These are phyloP conservation scores for Rhododendron kiyosumense DNA, from an alignment of 148 eudicot species.

Conservation along the genomic window DNA sequence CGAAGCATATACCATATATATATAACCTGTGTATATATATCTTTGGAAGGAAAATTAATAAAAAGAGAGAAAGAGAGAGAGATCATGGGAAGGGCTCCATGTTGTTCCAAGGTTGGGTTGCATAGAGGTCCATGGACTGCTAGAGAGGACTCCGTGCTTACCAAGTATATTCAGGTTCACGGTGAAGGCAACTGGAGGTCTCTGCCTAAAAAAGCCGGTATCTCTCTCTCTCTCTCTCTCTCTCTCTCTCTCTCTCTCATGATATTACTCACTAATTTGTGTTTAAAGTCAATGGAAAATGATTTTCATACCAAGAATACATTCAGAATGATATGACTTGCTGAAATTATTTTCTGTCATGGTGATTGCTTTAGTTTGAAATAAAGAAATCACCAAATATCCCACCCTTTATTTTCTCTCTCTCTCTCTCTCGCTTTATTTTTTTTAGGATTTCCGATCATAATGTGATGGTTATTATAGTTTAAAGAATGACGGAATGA, in stretches of 20 bases:
- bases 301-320: not conserved
- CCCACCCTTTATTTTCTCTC: not conserved
- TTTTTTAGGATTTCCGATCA: not conserved
- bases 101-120: slow-evolving; percentile 58
- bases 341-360: not conserved
- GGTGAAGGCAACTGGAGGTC: slow-evolving; percentile 76
- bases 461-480: not conserved
- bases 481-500: not conserved
- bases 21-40: not conserved
- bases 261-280: not conserved
- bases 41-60: not conserved
- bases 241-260: not conserved
- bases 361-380: not conserved
- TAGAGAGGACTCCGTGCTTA: slow-evolving; percentile 49
- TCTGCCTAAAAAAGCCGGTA: slow-evolving; percentile 58
- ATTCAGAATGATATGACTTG: not conserved
- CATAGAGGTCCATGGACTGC: slow-evolving; percentile 67
- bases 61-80: not conserved
- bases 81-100: slow-evolving; percentile 63
- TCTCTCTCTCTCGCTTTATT: too few relatives aligned
- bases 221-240: not conserved
- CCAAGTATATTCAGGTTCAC: slow-evolving; percentile 42
- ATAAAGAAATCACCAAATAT: not conserved
- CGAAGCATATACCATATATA: not conserved
- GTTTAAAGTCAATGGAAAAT: not conserved